phyloP scores from a whole-genome alignment of 23 red algal genomes.

The Pyropia yezoensis region DNA sequence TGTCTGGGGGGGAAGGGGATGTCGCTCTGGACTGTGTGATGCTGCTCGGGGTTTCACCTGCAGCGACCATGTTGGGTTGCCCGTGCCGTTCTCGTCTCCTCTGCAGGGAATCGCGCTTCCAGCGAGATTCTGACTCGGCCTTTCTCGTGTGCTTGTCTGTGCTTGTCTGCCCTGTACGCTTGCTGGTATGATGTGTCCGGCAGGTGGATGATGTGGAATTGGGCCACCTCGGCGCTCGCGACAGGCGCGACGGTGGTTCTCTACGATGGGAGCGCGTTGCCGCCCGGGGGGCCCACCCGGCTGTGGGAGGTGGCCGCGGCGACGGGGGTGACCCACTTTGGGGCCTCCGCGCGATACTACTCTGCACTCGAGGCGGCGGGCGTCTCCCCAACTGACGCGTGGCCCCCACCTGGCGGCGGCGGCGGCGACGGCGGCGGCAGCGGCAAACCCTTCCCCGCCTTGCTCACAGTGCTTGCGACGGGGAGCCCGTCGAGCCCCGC shows the following conservation, averaged over 20 bases:
- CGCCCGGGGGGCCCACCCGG: constrained; percentile 7
- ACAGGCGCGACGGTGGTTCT: constrained; percentile 26
- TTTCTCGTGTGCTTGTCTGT: too few species aligned
- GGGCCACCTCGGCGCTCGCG: constrained; percentile 52
- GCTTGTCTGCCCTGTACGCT: too few species aligned
- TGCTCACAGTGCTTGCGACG: constrained; percentile 49
- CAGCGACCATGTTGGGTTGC: too few species aligned
- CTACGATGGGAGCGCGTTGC: constrained; percentile 58
- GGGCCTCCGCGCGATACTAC: constrained; percentile 37
- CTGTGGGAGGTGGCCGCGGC: constrained; percentile 29
- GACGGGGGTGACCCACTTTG: constrained; percentile 62
- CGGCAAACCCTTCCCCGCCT: background rate
- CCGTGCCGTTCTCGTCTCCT: too few species aligned
- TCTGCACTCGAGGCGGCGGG: constrained; percentile 21
- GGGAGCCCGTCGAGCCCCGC: constrained; percentile 58
- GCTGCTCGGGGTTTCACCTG: too few species aligned
- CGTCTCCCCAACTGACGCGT: constrained; percentile 1
- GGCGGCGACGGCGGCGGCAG: background rate
- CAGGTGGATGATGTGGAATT: constrained; percentile 90
- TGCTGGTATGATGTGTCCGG: too few species aligned
- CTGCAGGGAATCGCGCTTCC: too few species aligned
- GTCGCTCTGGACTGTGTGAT: too few species aligned
- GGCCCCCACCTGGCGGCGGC: background rate
- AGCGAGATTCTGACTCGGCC: too few species aligned
- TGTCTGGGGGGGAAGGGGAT: too few species aligned